Percentiles rank a stretch among this genome's conserved stretches.
phyloP scores from a whole-genome alignment of 2,329 filamentous ascomycete species.

The Trichoderma lentiforme region DNA sequence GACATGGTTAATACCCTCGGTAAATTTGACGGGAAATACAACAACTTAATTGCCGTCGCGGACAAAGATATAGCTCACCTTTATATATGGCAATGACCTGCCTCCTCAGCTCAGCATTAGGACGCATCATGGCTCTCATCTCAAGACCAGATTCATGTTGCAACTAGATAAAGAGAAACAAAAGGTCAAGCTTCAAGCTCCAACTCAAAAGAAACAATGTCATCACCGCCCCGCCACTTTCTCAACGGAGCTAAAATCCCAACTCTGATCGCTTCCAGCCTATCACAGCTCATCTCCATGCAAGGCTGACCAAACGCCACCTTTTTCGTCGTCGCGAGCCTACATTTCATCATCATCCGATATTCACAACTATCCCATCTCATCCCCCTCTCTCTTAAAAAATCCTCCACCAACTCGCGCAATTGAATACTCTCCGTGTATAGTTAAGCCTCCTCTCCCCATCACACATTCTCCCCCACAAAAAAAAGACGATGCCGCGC shows the following conservation, averaged over 20 bases:
- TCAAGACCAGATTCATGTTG: not conserved
- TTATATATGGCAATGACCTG: slow-evolving; percentile 88
- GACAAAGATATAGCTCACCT: slow-evolving; percentile 47
- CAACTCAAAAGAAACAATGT: not conserved
- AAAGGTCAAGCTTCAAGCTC: not conserved
- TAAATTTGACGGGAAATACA: not conserved
- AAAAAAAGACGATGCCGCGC: not conserved
- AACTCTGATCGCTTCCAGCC: not conserved
- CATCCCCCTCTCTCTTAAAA: not conserved
- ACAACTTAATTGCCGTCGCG: not conserved
- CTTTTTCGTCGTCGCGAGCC: not conserved
- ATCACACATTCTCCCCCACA: too few species aligned
- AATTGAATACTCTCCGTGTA: not conserved
- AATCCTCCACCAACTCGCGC: not conserved
- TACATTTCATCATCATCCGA: not conserved
- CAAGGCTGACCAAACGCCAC: not conserved
- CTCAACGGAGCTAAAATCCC: not conserved
- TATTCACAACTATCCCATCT: not conserved
- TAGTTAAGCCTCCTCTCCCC: not conserved
- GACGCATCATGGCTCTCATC: not conserved
- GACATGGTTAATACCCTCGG: not conserved
- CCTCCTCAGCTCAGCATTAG: slow-evolving; percentile 60
- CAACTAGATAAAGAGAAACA: not conserved
- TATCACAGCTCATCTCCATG: slow-evolving; percentile 1
- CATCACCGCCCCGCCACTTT: slow-evolving; percentile 1